These are phyloP conservation scores for Ilex aquifolium DNA, from an alignment of 257 asterid genomes.

Conservation along the genomic window DNA sequence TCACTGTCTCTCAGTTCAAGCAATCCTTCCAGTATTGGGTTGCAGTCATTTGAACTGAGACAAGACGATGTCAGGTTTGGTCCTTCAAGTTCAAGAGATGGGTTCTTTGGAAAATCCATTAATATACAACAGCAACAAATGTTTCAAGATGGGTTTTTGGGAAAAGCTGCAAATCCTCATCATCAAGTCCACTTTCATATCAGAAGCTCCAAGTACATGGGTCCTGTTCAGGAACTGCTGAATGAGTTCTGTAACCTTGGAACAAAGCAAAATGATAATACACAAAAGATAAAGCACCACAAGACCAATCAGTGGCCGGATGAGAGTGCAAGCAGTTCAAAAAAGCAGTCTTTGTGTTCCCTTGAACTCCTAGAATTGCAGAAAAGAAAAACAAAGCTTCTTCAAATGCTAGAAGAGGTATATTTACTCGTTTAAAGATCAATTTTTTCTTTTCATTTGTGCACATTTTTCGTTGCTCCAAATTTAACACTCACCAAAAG, in stretches of 20 bases:
- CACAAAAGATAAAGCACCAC: conserved; percentile 24
- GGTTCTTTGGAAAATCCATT: conserved; percentile 19
- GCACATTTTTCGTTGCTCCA: not conserved
- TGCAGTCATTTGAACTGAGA: conserved; percentile 62
- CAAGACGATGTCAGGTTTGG: conserved; percentile 37
- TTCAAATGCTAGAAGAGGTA: conserved; percentile 89
- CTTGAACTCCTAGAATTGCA: conserved; percentile 75
- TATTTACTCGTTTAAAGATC: no score
- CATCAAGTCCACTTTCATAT: conserved; percentile 24
- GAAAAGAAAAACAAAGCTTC: conserved; percentile 58
- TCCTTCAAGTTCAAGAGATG: conserved; percentile 47
- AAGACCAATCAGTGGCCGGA: conserved; percentile 30
- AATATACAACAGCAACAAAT: conserved; percentile 26
- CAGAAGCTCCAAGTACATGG: conserved; percentile 48
- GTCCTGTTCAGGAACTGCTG: conserved; percentile 68
- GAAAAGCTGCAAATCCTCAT: conserved; percentile 12
- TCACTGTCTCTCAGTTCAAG: conserved; percentile 70
- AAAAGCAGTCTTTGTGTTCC: conserved; percentile 46
- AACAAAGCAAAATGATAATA: conserved; percentile 21
- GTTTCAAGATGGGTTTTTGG: conserved; percentile 30
- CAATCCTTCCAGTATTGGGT: conserved; percentile 50
- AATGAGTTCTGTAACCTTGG: conserved; percentile 69
- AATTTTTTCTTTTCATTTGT: not conserved
- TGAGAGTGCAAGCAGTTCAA: conserved; percentile 23
- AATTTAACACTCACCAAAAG: not conserved